Evolutionary conservation across 1,139 yeast genomes (phyloP), one percentile per base, ranked within the genome.

Genomic region (Yamadazyma taylorii): DNA sequence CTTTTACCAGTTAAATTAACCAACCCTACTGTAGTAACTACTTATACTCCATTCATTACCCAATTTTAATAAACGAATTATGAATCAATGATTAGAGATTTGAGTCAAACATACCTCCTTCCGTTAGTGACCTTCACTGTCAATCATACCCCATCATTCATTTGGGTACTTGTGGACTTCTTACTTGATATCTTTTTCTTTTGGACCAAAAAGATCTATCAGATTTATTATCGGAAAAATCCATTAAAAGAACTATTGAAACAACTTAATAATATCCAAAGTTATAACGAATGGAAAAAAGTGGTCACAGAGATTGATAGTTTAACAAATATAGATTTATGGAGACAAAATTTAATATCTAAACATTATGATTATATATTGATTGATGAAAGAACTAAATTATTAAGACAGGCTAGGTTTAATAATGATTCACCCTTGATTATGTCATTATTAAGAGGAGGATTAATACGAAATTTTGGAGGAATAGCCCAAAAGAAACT

Each of bases 331-430:
- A 79, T 82, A 55, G 87, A 84, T 50, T 58, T 81, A 35, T 85
- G 95, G 96, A 70, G 97, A 43, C 88, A 88, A 47, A 87, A 89
- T 53, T 88, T 92, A 44, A 79, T 82, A 14, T 83, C 94, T 34
- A 77, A 78, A 41, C 81, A 85, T 50, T 92, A 89, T 54, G 98
- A 92, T 59, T 92, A 87, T 58, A 71, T 81, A 28, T 71, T 92
- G 29, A 87, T 92, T 3, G 77, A 87, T 33, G 89, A 86, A 40
- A 70, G 97, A 36, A 68, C 85, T 39, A 76, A 79, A 42, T 69
- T 75, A 26, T 60, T 92, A 33, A 68, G 75, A 27, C 74, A 73
- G 23, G 92, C 96, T 0, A 63, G 95, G 36, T 61, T 69, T 12
- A 65, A 69, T 8, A 76, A 73, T n/a, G 83, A 87, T 52, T 63